Percentiles rank a stretch among this genome's conserved stretches.
Conservation (phyloP, 371 early-diverging fungal genomes). For the Mucor ambiguus region DNA sequence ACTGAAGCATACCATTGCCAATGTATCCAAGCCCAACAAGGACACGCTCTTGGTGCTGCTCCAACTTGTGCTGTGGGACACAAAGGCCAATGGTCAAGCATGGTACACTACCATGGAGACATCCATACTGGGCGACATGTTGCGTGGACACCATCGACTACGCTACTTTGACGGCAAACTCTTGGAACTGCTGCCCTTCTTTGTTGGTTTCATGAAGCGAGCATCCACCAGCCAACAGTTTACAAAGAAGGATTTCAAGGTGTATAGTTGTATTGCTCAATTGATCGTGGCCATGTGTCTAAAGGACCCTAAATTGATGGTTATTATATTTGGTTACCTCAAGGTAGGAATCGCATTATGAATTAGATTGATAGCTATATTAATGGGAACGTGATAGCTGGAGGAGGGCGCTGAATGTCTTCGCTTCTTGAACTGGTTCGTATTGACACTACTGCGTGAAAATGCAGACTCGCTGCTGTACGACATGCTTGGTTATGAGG, state of each 20-base stretch:
- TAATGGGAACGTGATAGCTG: constrained; percentile 23
- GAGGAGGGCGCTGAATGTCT: constrained; percentile 47
- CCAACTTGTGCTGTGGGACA: constrained; percentile 51
- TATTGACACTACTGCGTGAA: constrained; percentile 34
- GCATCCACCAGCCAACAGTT: constrained; percentile 42
- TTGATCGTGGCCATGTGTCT: constrained; percentile 40
- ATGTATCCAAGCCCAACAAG: constrained; percentile 32
- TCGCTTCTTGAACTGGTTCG: constrained; percentile 55
- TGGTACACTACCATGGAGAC: constrained; percentile 48
- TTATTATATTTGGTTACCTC: constrained; percentile 35
- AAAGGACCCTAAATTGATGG: constrained; percentile 31
- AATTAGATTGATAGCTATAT: neutral
- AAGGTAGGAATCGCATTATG: constrained; percentile 29
- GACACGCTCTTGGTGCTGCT: constrained; percentile 47
- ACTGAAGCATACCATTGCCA: constrained; percentile 27
- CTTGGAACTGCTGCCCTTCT: constrained; percentile 29
- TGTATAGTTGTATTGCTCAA: constrained; percentile 38
- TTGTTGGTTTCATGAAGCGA: constrained; percentile 38
- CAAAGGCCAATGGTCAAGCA: constrained; percentile 24
- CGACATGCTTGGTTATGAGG: constrained; percentile 39
- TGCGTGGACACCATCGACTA: constrained; percentile 13
- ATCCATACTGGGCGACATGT: constrained; percentile 20
- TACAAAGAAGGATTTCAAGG: constrained; percentile 54
- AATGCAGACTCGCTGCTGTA: constrained; percentile 24
- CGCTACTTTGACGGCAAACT: constrained; percentile 42